A percentile compares a stretch with the other conserved stretches of the same genome.
These are phyloP conservation scores for Alternaria gansuensis DNA, from an alignment of 2,329 filamentous ascomycete genomes.

Conservation along the genomic window DNA sequence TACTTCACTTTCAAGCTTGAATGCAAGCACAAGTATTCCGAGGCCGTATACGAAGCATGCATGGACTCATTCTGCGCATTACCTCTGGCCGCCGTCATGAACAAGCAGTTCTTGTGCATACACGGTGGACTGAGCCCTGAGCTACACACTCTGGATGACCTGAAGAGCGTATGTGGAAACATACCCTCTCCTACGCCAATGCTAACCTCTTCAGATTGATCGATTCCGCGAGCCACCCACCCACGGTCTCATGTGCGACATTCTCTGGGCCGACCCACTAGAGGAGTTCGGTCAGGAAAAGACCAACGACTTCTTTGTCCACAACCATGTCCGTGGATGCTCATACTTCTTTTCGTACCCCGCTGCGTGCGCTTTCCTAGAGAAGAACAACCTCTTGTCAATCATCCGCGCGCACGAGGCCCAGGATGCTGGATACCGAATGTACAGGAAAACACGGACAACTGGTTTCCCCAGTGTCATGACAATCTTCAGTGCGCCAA, in stretches of 20 bases:
- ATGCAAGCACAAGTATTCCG: slow-evolving; percentile 99
- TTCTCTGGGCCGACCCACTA: slow-evolving; percentile 96
- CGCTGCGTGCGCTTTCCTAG: slow-evolving; percentile 93
- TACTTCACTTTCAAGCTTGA: slow-evolving; percentile 99
- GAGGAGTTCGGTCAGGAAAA: slow-evolving; percentile 99
- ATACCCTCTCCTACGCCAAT: neutral
- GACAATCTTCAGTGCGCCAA: slow-evolving; percentile 99
- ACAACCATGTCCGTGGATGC: slow-evolving; percentile 98
- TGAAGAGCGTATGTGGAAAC: slow-evolving; percentile 74
- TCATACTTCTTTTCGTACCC: slow-evolving; percentile 99
- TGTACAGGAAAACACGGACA: slow-evolving; percentile 98
- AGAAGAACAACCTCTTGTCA: slow-evolving; percentile 98
- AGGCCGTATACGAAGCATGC: slow-evolving; percentile 94
- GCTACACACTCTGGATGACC: slow-evolving; percentile 91
- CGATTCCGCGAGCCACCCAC: slow-evolving; percentile 97
- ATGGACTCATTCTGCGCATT: slow-evolving; percentile 98
- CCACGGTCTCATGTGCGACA: slow-evolving; percentile 98
- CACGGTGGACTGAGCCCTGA: slow-evolving; percentile 96
- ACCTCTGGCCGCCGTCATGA: slow-evolving; percentile 96
- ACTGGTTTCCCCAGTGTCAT: slow-evolving; percentile 99
- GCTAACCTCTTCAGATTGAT: slow-evolving; percentile 73
- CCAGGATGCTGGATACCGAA: slow-evolving; percentile 97
- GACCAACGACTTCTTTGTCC: slow-evolving; percentile 94
- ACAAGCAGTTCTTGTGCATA: slow-evolving; percentile 99
- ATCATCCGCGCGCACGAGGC: slow-evolving; percentile 98